phyloP scores from a whole-genome alignment of 192 early-diverging fungal species.

The Kappamyces sp. region DNA sequence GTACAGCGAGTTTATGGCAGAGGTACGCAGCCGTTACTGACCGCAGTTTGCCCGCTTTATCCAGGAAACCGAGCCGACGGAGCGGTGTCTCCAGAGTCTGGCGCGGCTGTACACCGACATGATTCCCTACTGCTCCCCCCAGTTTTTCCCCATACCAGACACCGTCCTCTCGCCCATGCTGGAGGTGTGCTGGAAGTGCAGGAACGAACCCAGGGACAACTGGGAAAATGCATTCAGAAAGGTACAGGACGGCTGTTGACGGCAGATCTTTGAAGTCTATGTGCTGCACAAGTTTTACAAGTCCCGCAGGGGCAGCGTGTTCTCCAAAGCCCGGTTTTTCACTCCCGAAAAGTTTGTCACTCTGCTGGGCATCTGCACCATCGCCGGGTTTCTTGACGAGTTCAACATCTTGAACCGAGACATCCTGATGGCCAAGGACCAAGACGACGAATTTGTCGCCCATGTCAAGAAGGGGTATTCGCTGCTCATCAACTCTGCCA shows the following conservation, averaged over 20 bases:
- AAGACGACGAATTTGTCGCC: conserved; percentile 6
- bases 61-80: not conserved
- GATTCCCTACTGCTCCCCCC: not conserved
- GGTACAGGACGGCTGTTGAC: not conserved
- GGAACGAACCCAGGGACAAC: not conserved
- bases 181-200: conserved; percentile 8
- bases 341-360: conserved; percentile 1
- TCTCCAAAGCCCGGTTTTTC: conserved; percentile 2
- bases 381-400: conserved; percentile 4
- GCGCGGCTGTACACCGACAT: not conserved
- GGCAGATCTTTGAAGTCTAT: conserved; percentile 7
- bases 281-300: not conserved
- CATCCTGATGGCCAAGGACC: not conserved
- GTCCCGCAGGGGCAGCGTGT: not conserved
- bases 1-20: conserved; percentile 3
- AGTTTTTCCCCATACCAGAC: conserved; percentile 7
- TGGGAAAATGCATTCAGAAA: conserved; percentile 13
- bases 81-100: not conserved
- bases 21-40: conserved; percentile 1
- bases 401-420: conserved; percentile 14
- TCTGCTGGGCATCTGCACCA: conserved; percentile 6
- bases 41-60: conserved; percentile 6
- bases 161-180: conserved; percentile 1
- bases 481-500: too few relatives aligned
- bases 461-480: conserved; percentile 11